phyloP scores from a whole-genome alignment of 192 early-diverging fungal genomes.

The Kickxella alabastrina region DNA sequence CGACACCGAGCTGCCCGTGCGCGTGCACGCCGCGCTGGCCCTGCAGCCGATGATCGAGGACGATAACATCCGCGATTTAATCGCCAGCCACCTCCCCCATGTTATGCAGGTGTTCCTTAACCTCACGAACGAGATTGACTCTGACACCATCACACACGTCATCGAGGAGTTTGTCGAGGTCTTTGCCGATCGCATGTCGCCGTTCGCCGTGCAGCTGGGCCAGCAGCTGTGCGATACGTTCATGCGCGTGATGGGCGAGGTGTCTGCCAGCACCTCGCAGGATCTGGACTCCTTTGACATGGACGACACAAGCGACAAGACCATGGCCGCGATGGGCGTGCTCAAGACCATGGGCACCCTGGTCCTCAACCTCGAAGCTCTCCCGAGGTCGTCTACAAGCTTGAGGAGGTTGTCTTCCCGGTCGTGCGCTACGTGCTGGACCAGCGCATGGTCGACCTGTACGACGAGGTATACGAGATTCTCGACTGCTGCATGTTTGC shows the following conservation, averaged over 20 bases:
- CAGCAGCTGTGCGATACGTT: conserved; percentile 84
- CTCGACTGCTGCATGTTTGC: conserved; percentile 86
- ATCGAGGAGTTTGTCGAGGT: conserved; percentile 91
- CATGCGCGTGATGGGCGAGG: conserved; percentile 78
- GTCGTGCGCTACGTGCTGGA: conserved; percentile 77
- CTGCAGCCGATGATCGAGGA: conserved; percentile 76
- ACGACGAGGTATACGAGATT: conserved; percentile 84
- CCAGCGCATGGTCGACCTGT: conserved; percentile 66
- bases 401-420: conserved; percentile 77
- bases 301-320: conserved; percentile 76
- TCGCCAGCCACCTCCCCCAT: conserved; percentile 75
- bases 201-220: conserved; percentile 88
- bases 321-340: conserved; percentile 83
- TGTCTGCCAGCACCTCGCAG: conserved; percentile 47
- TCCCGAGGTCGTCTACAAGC: conserved; percentile 69
- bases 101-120: conserved; percentile 86
- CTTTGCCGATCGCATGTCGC: conserved; percentile 85
- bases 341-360: conserved; percentile 87
- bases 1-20: conserved; percentile 83
- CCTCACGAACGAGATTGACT: conserved; percentile 89
- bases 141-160: conserved; percentile 79
- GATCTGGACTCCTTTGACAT: conserved; percentile 51
- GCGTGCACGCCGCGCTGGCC: conserved; percentile 79
- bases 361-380: conserved; percentile 82
- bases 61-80: conserved; percentile 64